Percentiles rank a stretch among this genome's conserved stretches.
phyloP scores from a whole-genome alignment of 257 asterid genomes.

The Forsythia suspensa region DNA sequence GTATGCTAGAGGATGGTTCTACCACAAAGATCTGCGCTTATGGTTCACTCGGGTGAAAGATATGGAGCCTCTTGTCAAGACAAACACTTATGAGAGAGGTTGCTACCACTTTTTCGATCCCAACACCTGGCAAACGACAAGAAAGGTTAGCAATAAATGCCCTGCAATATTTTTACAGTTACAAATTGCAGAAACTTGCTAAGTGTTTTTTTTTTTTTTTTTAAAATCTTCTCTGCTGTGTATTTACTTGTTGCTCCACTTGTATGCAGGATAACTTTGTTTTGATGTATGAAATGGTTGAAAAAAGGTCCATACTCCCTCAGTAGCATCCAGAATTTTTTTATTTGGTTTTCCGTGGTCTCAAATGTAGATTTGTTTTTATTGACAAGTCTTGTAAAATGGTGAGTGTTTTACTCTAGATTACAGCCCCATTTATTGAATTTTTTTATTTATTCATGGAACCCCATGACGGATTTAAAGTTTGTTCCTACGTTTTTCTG shows the following conservation, averaged over 20 bases:
- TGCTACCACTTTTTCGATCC: slow-evolving; percentile 75
- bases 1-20: slow-evolving; percentile 80
- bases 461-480: neutral
- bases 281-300: slow-evolving; percentile 68
- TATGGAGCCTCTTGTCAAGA: slow-evolving; percentile 69
- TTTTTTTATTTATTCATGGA: neutral
- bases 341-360: neutral
- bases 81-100: slow-evolving; percentile 67
- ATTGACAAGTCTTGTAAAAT: neutral
- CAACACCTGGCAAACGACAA: slow-evolving; percentile 62
- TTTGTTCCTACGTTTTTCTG: neutral
- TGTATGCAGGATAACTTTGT: slow-evolving; percentile 73
- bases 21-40: slow-evolving; percentile 63
- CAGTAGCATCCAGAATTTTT: slow-evolving; percentile 30
- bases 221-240: neutral
- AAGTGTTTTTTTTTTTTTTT: no score
- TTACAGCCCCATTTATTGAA: neutral
- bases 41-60: slow-evolving; percentile 70
- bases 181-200: neutral
- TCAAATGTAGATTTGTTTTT: slow-evolving; percentile 12
- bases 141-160: slow-evolving; percentile 52
- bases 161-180: neutral
- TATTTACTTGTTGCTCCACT: slow-evolving; percentile 8
- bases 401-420: neutral
- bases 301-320: slow-evolving; percentile 56